Conservation (phyloP, 805 yeast genomes). For the Zygosaccharomyces gambellarensis region DNA sequence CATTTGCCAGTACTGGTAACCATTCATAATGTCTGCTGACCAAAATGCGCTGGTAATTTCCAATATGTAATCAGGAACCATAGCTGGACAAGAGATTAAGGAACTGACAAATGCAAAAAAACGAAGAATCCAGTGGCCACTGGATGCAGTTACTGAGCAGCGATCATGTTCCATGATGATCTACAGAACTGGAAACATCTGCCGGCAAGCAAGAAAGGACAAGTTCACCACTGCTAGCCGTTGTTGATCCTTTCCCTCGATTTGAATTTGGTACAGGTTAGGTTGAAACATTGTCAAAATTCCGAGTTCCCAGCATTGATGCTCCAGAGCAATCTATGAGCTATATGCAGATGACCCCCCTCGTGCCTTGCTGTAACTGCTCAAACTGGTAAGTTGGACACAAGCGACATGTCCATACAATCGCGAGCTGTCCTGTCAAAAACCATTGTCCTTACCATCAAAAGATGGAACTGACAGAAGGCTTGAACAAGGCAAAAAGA, state of each 20-base stretch:
- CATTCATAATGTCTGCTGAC: neutral
- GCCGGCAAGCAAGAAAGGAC: too few species aligned
- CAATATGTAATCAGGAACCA: neutral
- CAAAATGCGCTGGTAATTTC: neutral
- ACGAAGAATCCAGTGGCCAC: neutral
- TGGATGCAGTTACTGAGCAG: neutral
- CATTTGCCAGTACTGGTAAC: too few species aligned
- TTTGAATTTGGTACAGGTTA: too few species aligned
- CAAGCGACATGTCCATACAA: conserved; percentile 4
- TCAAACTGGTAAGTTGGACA: conserved; percentile 2
- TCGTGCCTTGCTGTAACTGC: conserved; percentile 3
- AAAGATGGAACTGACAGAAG: too few species aligned
- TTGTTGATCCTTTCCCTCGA: too few species aligned
- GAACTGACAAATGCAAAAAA: neutral
- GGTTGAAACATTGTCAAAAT: too few species aligned
- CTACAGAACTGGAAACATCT: too few species aligned
- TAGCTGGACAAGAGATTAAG: neutral
- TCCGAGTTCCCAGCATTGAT: too few species aligned
- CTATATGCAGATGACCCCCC: neutral
- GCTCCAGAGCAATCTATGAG: neutral
- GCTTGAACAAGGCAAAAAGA: too few species aligned
- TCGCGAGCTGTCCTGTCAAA: neutral
- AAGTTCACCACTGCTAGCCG: too few species aligned
- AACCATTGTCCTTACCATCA: neutral
- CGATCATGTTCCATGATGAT: too few species aligned